Evolutionary conservation across 129 eudicot genomes (phyloP), one percentile per base, ranked within the genome.

Genomic region (Dittrichia graveolens): DNA sequence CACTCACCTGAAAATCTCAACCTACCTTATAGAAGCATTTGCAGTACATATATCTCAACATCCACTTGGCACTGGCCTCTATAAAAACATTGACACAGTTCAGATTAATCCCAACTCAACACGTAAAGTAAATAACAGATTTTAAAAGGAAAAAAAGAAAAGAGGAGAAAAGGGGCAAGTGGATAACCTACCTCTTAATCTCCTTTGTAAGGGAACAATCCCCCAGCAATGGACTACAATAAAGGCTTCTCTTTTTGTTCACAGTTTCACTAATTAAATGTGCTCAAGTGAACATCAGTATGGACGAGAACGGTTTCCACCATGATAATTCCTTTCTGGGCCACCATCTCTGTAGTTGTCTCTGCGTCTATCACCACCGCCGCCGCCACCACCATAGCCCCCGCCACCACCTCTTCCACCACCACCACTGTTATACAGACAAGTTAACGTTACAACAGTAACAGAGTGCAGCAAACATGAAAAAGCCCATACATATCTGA

Each of bases 281-380:
- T 4, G 79, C 88, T 43, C 75, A 15, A 43, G 74, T 53, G 73
- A 50, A 42, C 57, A 79, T 85, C 79, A 93, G 86, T 93, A 93
- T 57, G 98, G 98, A 8, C 98, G 96, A 0, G 98, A 87, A 48
- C 98, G 95, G 78, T 85, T 93, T 75, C 96, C 93, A 9, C 98
- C 91, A 71, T 88, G 89, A 78, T 65, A 80, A 82, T 90, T 85
- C 78, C 98, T 84, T 61, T 94, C 96, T 44, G 98, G 98, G 41
- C 98, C 96, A 52, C 90, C 87, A 56, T 84, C 97, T 82, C 97
- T 80, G 70, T 80, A 66, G 84, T 77, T 86, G 76, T 86, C 97
- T 77, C 97, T 81, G 64, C 97, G 88, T 63, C 97, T 71, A 69
- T 65, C 88, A 37, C 86, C 89, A 57, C 89, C 91, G 24, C 89